Base-by-base conservation (phyloP, 176 grass and related monocot species). In the Oryza coarctata region DNA sequence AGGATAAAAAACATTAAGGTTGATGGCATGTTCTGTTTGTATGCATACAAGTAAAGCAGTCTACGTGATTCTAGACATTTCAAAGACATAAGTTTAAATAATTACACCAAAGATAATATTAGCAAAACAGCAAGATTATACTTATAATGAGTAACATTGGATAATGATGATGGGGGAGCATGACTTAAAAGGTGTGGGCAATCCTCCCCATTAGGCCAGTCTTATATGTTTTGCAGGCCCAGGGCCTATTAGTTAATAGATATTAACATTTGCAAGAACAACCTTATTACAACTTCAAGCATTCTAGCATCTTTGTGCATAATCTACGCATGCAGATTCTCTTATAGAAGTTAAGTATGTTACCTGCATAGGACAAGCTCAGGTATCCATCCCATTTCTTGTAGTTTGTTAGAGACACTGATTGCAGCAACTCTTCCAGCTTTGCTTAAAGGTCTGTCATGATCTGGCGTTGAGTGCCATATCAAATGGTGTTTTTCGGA, bases 331-430 rank as follows among this genome's bases (percentile, higher is more conserved):
- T 44, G 18, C 26, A 44, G 12, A 71, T 62, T 57, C 7, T 60
- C 11, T 26, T 69, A n/a, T 12, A 75, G 22, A 88, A 74, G 52
- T 9, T 45, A 75, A 28, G 23, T 36, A 9, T 36, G 45, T 69
- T 69, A 98, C 95, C 95, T 98, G 73, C 86, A 95, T 58, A 98
- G 82, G 71, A 98, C 86, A 69, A 95, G 89, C 76, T 98, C 92
- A 1, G 95, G 92, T 89, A 91, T 90, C 95, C 95, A 98, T 39
- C 92, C 92, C 84, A 93, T 87, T 20, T 98, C 87, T 68, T 86
- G 90, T 61, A 95, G 93, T 60, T 98, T 98, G 74, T 68, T 80
- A 75, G 92, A 87, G 64, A 94, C 40, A 26, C 78, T 94, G 33
- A 98, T 91, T 86, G 92, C 95, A 79, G 91, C 92, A 49, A 68